Conservation (phyloP, 1,284 basidiomycete genomes). For the Porodaedalea pini region DNA sequence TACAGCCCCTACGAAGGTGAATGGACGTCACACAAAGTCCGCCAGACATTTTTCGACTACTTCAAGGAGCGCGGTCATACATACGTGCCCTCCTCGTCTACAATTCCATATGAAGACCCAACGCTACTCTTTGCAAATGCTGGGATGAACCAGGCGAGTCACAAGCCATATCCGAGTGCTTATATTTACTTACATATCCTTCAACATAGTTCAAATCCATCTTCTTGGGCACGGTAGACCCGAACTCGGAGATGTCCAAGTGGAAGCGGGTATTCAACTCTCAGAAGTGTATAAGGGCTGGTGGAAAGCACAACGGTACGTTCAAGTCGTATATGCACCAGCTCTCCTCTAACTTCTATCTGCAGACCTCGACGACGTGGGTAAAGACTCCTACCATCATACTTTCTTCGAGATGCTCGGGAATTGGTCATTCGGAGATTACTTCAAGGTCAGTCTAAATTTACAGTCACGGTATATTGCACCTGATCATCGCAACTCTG, state of each 20-base stretch:
- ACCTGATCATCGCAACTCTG: neutral
- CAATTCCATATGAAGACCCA: constrained; percentile 96
- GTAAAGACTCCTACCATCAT: constrained; percentile 94
- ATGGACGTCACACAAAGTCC: constrained; percentile 70
- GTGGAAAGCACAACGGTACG: constrained; percentile 95
- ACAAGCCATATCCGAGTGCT: neutral
- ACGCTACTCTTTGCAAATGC: constrained; percentile 98
- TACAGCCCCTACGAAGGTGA: constrained; percentile 33
- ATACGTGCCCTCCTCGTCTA: constrained; percentile 90
- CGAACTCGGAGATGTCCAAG: constrained; percentile 83
- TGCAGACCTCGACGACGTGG: constrained; percentile 94
- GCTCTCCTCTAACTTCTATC: neutral
- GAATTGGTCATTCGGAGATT: constrained; percentile 99
- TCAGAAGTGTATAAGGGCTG: constrained; percentile 97
- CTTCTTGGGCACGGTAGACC: constrained; percentile 95
- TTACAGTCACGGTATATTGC: neutral
- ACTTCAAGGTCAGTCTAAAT: constrained; percentile 80
- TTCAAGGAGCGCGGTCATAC: constrained; percentile 82
- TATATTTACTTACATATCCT: constrained; percentile 12
- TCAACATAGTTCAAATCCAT: constrained; percentile 87
- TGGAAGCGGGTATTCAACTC: constrained; percentile 92
- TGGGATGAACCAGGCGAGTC: constrained; percentile 85
- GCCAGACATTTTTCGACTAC: constrained; percentile 75
- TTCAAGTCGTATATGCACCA: neutral
- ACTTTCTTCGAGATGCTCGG: constrained; percentile 99